These are phyloP conservation scores for Aspergillus avenaceus DNA, from an alignment of 495 filamentous ascomycete genomes.

Conservation along the genomic window DNA sequence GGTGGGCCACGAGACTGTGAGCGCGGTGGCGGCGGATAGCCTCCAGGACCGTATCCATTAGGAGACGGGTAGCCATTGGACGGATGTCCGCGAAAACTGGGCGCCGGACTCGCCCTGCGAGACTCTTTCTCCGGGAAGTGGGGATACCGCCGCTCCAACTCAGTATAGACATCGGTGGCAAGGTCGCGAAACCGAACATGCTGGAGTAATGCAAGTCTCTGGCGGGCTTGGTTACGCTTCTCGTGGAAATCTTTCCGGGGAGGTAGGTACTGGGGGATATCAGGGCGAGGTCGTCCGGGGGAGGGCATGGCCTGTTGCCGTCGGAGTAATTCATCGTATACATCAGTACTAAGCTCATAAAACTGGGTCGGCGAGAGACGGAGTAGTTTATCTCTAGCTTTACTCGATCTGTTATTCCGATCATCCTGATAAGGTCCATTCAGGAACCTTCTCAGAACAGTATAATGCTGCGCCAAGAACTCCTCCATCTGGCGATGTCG, in stretches of 20 bases:
- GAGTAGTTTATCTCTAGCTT: constrained; percentile 88
- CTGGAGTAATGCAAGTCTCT: constrained; percentile 86
- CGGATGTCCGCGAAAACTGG: constrained; percentile 52
- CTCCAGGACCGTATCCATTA: constrained; percentile 28
- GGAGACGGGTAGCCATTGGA: constrained; percentile 45
- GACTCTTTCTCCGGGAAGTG: constrained; percentile 65
- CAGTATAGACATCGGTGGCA: constrained; percentile 92
- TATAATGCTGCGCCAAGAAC: constrained; percentile 74
- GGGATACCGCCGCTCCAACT: constrained; percentile 87
- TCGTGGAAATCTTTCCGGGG: constrained; percentile 88
- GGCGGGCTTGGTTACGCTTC: constrained; percentile 92
- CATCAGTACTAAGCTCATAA: constrained; percentile 93
- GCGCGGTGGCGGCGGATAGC: constrained; percentile 30
- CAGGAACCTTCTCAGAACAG: constrained; percentile 73
- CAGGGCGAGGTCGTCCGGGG: constrained; percentile 46
- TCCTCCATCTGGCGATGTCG: constrained; percentile 60
- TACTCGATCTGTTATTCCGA: constrained; percentile 71
- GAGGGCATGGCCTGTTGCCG: constrained; percentile 64
- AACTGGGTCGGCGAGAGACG: constrained; percentile 88
- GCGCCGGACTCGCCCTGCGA: constrained; percentile 65
- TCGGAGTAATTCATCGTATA: constrained; percentile 91
- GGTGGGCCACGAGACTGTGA: constrained; percentile 39
- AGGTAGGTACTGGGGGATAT: constrained; percentile 66
- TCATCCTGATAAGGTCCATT: constrained; percentile 65
- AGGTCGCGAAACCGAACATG: constrained; percentile 82